phyloP scores from a whole-genome alignment of 2,329 filamentous ascomycete genomes.

The Fusarium sp. region DNA sequence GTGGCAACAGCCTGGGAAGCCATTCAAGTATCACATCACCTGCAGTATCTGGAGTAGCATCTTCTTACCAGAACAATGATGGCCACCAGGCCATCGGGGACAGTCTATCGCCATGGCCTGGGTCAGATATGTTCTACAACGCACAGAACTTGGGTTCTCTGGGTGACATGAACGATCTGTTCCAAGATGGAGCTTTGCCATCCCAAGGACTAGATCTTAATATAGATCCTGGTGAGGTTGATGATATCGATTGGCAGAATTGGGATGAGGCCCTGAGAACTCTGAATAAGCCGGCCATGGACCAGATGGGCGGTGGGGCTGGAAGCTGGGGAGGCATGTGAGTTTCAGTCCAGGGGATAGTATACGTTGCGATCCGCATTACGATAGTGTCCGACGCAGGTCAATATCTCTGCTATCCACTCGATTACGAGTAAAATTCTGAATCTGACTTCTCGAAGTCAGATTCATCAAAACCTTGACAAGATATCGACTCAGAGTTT shows the following conservation, averaged over 20 bases:
- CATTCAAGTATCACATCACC: conserved; percentile 35
- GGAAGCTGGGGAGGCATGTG: conserved; percentile 40
- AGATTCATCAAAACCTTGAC: not conserved
- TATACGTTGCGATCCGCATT: not conserved
- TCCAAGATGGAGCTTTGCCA: conserved; percentile 2
- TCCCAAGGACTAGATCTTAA: conserved; percentile 21
- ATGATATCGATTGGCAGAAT: conserved; percentile 39
- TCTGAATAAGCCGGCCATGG: conserved; percentile 11
- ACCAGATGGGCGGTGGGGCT: conserved; percentile 10
- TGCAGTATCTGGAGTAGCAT: conserved; percentile 25
- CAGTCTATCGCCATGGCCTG: conserved; percentile 28
- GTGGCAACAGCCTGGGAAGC: conserved; percentile 23
- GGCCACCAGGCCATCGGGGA: not conserved
- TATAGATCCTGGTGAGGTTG: conserved; percentile 36
- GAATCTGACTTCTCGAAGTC: not conserved
- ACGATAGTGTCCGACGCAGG: no score
- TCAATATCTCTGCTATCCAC: not conserved
- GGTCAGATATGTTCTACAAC: conserved; percentile 14
- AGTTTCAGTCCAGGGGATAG: not conserved
- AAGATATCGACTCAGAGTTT: not conserved
- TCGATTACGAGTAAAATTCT: not conserved
- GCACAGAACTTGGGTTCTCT: conserved; percentile 3
- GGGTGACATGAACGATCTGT: conserved; percentile 11
- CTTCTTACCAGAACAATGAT: conserved; percentile 7
- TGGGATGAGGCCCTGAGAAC: conserved; percentile 34